Evolutionary conservation across 176 grass and related monocot species (phyloP), one percentile per base, ranked within the genome.

Genomic region (Carex littledalei): DNA sequence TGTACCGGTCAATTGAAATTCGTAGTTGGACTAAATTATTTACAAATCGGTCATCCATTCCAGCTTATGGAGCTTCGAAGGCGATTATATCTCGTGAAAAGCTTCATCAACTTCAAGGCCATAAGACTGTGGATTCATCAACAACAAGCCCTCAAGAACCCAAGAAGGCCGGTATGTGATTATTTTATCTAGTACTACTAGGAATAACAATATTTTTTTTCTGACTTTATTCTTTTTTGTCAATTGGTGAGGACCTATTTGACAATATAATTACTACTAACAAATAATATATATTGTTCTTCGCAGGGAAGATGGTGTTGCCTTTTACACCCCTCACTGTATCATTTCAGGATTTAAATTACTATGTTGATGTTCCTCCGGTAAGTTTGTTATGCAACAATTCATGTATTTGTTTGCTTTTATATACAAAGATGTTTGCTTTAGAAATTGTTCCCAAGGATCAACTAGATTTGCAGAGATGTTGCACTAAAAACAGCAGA

Each of bases 301-400:
- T 78, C 66, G 58, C 85, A 95, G 93, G 87, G 37, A 95, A 84
- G 77, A 91, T 95, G 87, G 92, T 87, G 74, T 85, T 97, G 64
- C 94, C 92, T 85, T 92, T 94, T 84, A 94, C 87, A 84, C 90
- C 94, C 18, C 85, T 97, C 64, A 87, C 82, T 78, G 80, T 97
- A 82, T 87, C 89, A 63, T 94, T 94, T 81, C 81, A 90, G 22
- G 84, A 97, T 80, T 87, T 97, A 63, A 97, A 91, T 80, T 97
- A 97, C 84, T 94, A 92, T 21, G 87, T 97, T 47, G 90, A 94
- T 17, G 84, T 87, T 58, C 90, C 94, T 35, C n/a, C 3, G 78
- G 94, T 97, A 94, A 84, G 63, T 71, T 18, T 45, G 17, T 63
- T 75, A 53, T 24, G n/a, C 24, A 53, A 26, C 71, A 75, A 50